Evolutionary conservation across 2,329 filamentous ascomycete species (phyloP).

Genomic region (Periconia sp.): DNA sequence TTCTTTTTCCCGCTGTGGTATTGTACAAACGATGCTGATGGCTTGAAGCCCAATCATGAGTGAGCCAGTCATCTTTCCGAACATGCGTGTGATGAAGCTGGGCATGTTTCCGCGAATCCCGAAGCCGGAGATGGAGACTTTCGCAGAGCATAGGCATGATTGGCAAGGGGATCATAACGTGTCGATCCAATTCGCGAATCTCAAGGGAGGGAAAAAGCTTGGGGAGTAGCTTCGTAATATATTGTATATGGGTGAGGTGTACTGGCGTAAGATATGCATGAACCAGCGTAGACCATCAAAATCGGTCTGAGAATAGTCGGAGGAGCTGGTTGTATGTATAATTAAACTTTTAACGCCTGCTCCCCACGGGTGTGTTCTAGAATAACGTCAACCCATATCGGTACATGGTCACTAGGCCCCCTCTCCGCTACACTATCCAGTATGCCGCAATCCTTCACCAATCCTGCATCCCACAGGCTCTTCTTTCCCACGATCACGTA

Average conservation of each 20-base stretch:
- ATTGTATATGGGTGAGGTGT: neutral
- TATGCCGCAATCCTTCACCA: slow-evolving; percentile 48
- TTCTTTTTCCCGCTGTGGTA: neutral
- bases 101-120: slow-evolving; percentile 58
- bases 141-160: slow-evolving; percentile 50
- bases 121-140: slow-evolving; percentile 53
- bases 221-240: slow-evolving; percentile 21
- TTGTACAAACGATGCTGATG: neutral
- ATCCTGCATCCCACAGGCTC: slow-evolving; percentile 48
- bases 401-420: slow-evolving; percentile 61
- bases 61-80: slow-evolving; percentile 46
- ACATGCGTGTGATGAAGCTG: slow-evolving; percentile 58
- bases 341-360: too few species aligned
- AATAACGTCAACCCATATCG: slow-evolving; percentile 52
- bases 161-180: slow-evolving; percentile 52
- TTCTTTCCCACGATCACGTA: slow-evolving; percentile 54
- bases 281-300: too few species aligned
- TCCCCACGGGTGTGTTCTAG: too few species aligned
- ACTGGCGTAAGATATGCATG: neutral
- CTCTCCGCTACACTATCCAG: slow-evolving; percentile 52
- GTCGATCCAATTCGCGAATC: slow-evolving; percentile 48
- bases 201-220: slow-evolving; percentile 47
- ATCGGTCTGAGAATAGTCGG: too few species aligned
- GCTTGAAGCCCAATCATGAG: slow-evolving; percentile 55
- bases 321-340: too few species aligned